Evolutionary conservation across 148 eudicot genomes (phyloP), one percentile per base, ranked within the genome.

Genomic region (Chenopodium suecicum): DNA sequence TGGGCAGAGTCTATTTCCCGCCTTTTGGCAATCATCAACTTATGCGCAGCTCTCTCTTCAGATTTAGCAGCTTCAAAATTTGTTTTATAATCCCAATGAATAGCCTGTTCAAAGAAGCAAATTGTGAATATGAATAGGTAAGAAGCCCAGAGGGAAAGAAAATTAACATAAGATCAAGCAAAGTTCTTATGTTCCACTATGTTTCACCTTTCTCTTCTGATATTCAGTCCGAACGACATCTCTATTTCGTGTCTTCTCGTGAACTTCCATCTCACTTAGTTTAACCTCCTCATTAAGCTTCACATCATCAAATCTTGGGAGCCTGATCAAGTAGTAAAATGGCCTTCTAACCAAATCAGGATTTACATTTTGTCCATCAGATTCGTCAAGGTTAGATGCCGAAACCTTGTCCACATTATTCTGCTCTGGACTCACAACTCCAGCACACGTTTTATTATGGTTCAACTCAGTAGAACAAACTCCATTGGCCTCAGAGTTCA

Each of bases 281-380:
- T 79, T 87, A 32, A 91, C 88, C 83, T 88, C 91, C 73, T 96
- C 95, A 78, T 74, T 87, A 46, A 86, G 89, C 34, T 86, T 88
- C 52, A 85, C 92, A 82, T 94, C 95, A 13, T 91, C 92, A 86
- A 84, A 90, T 84, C 89, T 94, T 37, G 98, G 98, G 76, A 91
- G 56, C 85, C 84, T 94, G 72, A 92, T 87, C 84, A 96, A 82
- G 84, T 88, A 96, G 84, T 89, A 79, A 83, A 94, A 92, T 31
- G 97, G 97, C 82, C 85, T 91, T 83, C 81, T 83, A 75, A 81
- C 80, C 70, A 58, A 37, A 81, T 87, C 89, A 81, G 82, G 77
- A 73, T 58, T 82, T 34, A 68, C 44, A 77, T 79, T 84, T 25
- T 82, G 85, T 82, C 69, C 92, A 76, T 86, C 77, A 52, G 87